Base-by-base conservation (phyloP, 108 stramenopile genomes). In the Skeletonema potamos region DNA sequence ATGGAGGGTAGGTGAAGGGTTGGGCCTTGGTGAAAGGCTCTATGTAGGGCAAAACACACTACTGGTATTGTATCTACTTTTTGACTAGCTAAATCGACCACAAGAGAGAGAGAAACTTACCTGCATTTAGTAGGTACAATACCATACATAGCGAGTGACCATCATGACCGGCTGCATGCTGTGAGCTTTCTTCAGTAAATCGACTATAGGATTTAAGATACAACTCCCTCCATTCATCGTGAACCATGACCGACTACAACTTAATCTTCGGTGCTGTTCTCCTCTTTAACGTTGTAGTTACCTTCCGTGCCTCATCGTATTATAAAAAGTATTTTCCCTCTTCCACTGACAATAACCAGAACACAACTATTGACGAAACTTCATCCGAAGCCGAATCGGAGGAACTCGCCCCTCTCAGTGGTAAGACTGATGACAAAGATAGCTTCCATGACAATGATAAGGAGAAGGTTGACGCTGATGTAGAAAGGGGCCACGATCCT, bases 231-330 rank as follows among this genome's bases (percentile, higher is more conserved):
- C 30, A 32, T 32, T 6, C 39, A 24, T 6, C 3, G 22, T 20
- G 1, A 24, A 51, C 22, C 57, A 91, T 91, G 90, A 84, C 87
- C 26, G 73, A 88, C 62, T 93, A 82, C 81, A 64, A 74, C 29
- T 62, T 66, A 12, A 88, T 92, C 48, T 94, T 94, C 81, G 68
- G 77, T 15, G 79, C 43, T 9, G 80, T 84, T 27, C 72, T 94
- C 58, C 29, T 83, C 27, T 60, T 89, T 41, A 92, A 91, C 60
- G 76, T 78, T 18, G 27, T 83, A 11, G 81, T 87, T 20, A 94
- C 93, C 41, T 90, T 92, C 59, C 89, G 86, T 12, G 82, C 86
- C 9, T 88, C 86, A 28, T 86, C 76, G 13, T 73, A 82, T 55
- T 94, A 84, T 82, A 87, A 82, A 54, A 85, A 86, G 41, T 76